A percentile compares a stretch with the other conserved stretches of the same genome.
Evolutionary conservation across 768 basidiomycete genomes (phyloP).

Genomic region (Boletus vinaceobasis): DNA sequence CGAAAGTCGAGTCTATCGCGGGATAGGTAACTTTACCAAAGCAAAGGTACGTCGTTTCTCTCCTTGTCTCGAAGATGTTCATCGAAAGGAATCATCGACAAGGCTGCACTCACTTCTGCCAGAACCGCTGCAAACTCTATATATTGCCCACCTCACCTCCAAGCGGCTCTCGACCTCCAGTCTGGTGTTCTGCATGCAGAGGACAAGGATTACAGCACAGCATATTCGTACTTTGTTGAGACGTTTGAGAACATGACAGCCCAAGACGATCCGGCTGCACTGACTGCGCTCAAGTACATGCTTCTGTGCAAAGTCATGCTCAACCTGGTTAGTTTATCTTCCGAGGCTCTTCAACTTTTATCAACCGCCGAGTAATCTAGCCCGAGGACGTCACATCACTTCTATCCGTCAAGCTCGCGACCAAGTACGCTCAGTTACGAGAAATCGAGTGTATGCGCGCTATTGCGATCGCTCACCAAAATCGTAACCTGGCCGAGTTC

Average conservation of each 20-base stretch:
- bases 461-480: slow-evolving; percentile 90
- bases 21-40: slow-evolving; percentile 84
- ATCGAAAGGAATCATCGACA: background rate
- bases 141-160: slow-evolving; percentile 79
- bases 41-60: slow-evolving; percentile 61
- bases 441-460: slow-evolving; percentile 97
- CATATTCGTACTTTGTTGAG: slow-evolving; percentile 96
- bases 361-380: slow-evolving; percentile 37
- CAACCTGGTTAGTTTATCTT: slow-evolving; percentile 62
- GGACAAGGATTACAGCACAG: slow-evolving; percentile 97
- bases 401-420: slow-evolving; percentile 80
- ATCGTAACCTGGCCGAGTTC: slow-evolving; percentile 85
- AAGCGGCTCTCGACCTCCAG: slow-evolving; percentile 60
- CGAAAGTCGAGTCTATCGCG: slow-evolving; percentile 88
- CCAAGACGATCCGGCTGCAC: slow-evolving; percentile 71
- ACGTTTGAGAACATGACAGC: slow-evolving; percentile 86
- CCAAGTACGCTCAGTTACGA: slow-evolving; percentile 80
- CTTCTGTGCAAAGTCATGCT: slow-evolving; percentile 98
- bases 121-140: slow-evolving; percentile 94
- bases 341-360: background rate
- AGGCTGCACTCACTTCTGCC: slow-evolving; percentile 87
- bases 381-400: slow-evolving; percentile 92
- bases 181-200: slow-evolving; percentile 88
- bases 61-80: background rate
- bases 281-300: slow-evolving; percentile 96